A percentile compares a stretch with the other conserved stretches of the same genome.
Conservation (phyloP, 2,329 filamentous ascomycete species). For the Botrytis deweyae region DNA sequence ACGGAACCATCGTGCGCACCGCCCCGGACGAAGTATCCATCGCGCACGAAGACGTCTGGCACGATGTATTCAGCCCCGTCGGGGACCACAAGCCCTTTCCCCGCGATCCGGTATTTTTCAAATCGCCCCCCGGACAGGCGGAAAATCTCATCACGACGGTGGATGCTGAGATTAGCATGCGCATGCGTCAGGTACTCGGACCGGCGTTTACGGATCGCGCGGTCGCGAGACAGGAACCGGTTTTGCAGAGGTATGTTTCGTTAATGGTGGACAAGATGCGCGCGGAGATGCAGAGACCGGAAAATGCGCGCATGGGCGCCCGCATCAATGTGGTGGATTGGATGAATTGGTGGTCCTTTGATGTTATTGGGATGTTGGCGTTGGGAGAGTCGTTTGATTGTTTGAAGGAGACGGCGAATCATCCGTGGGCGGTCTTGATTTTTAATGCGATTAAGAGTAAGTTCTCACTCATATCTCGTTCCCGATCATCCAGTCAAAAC, state of each 20-base stretch:
- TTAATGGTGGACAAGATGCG: neutral
- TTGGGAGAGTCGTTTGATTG: neutral
- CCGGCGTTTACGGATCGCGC: neutral
- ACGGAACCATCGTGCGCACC: slow-evolving; percentile 27
- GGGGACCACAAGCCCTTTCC: neutral
- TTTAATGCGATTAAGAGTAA: neutral
- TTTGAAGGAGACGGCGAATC: neutral
- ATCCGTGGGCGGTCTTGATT: neutral
- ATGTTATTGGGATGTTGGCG: neutral
- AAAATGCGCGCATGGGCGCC: neutral
- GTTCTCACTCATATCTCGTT: neutral
- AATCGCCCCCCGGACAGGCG: neutral
- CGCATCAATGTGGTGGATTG: neutral
- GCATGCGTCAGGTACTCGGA: neutral
- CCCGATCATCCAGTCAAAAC: too few species aligned
- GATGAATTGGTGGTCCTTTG: slow-evolving; percentile 9
- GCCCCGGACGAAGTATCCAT: slow-evolving; percentile 26
- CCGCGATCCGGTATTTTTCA: neutral
- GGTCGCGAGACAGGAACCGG: neutral
- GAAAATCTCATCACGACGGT: neutral
- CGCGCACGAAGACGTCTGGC: slow-evolving; percentile 25
- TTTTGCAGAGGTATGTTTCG: neutral
- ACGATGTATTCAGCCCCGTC: slow-evolving; percentile 29
- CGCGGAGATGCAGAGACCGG: neutral
- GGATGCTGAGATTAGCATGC: neutral